Evolutionary conservation across 495 filamentous ascomycete species (phyloP), one percentile per base, ranked within the genome.

Genomic region (Barbatosphaeria neglecta): DNA sequence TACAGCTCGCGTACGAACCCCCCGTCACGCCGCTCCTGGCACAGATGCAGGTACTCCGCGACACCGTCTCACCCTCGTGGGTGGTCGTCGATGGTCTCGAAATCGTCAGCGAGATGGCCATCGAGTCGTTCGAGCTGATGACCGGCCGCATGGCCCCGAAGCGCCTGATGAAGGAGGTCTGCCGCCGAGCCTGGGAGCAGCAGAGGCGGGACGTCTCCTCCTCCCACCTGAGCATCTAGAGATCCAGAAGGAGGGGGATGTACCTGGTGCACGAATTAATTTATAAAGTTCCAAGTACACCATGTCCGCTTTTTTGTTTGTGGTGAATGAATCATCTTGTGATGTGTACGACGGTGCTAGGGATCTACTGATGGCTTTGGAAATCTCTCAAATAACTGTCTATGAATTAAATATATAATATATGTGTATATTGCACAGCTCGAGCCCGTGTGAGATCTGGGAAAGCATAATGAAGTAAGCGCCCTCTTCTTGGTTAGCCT

Each of bases 121-220:
- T 85, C 60, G 84, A 86, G 22, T 84, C 86, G 39, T 90, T 88
- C 57, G 86, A 90, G 60, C 62, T 90, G 39, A 85, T 90, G 70
- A 86, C 85, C 4, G 86, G 85, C n/a, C 71, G 86, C 19, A 78
- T 84, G 64, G 86, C 86, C 15, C 86, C 86, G 3, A 75, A 82
- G 33, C 68, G 77, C 41, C 50, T 85, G 18, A 92, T 92, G 86
- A 76, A 81, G 49, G 60, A 60, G 42, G 60, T 72, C 16, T 69
- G 69, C 39, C 55, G 69, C 38, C 58, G 61, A 43, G 64, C 58
- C 0, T 68, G 66, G 66, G 62, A 65, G 49, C 56, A 52, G 37
- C 66, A 69, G 35, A 54, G 60, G 41, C 49, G 48, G 13, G 48
- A 41, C 10, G 15, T 41, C 7, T 41, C 39, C 10, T 41, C 16